Evolutionary conservation across 202 grass and related monocot genomes (phyloP).

Genomic region (Elaeis oleifera): DNA sequence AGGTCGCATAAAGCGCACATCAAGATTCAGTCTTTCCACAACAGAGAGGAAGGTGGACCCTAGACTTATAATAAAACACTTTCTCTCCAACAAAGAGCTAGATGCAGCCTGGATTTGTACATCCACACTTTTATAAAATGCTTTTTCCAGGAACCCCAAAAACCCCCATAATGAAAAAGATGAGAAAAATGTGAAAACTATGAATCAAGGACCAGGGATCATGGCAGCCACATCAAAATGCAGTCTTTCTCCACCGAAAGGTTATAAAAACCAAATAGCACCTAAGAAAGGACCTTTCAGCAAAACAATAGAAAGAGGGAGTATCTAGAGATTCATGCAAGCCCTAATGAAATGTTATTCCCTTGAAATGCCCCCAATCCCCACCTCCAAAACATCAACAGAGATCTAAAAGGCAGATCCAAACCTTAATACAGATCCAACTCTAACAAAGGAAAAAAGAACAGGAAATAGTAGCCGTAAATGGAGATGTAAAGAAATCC

Average conservation of each 20-base stretch:
- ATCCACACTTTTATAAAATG: not conserved
- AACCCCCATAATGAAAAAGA: not conserved
- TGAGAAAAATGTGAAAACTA: not conserved
- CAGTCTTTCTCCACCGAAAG: slow-evolving; percentile 5
- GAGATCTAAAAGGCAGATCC: not conserved
- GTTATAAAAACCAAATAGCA: too few species aligned
- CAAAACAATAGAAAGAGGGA: too few species aligned
- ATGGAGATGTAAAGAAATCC: not conserved
- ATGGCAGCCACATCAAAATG: not conserved
- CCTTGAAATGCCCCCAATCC: not conserved
- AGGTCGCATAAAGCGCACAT: not conserved
- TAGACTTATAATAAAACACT: not conserved
- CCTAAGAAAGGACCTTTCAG: not conserved
- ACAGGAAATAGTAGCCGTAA: not conserved
- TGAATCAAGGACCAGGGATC: not conserved
- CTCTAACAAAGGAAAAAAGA: not conserved
- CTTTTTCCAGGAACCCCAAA: not conserved
- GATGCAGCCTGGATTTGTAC: slow-evolving; percentile 13
- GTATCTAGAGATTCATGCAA: too few species aligned
- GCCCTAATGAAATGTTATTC: not conserved
- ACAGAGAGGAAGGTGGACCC: not conserved
- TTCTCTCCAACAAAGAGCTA: slow-evolving; percentile 6
- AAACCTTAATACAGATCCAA: slow-evolving; percentile 1
- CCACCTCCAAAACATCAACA: not conserved
- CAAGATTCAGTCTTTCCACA: slow-evolving; percentile 5